Conservation (phyloP, 2,329 filamentous ascomycete genomes). For the Botrytis aclada region DNA sequence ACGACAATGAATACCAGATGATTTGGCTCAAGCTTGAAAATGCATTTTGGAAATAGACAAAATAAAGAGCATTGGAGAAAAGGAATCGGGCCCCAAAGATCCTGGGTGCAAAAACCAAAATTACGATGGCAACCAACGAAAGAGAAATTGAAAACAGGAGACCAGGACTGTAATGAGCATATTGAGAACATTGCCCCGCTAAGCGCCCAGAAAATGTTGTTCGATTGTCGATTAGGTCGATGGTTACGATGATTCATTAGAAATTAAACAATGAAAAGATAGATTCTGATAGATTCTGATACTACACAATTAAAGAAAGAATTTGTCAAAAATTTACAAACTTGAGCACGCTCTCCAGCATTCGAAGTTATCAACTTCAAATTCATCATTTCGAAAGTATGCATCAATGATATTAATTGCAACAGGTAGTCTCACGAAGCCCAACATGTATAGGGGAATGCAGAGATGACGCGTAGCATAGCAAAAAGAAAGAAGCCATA, state of each 20-base stretch:
- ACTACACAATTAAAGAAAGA: no score
- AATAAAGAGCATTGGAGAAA: background rate
- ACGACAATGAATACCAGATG: no score
- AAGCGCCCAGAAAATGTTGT: no score
- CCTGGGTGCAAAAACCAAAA: background rate
- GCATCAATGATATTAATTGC: background rate
- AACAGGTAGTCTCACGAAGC: background rate
- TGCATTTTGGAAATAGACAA: background rate
- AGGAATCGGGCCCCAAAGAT: background rate
- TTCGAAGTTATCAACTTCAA: background rate
- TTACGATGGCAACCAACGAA: background rate
- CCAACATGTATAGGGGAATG: background rate
- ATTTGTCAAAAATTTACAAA: no score
- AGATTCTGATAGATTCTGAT: no score
- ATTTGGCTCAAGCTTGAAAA: background rate
- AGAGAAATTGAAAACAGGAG: background rate
- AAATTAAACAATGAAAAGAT: no score
- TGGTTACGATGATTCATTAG: no score
- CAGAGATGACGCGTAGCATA: background rate
- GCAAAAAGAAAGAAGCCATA: background rate
- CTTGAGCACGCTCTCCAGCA: no score
- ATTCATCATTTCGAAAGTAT: background rate
- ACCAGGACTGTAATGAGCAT: no score
- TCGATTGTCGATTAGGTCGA: no score
- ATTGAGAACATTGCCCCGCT: no score